A percentile compares a stretch with the other conserved stretches of the same genome.
Conservation (phyloP, 2,329 filamentous ascomycete genomes). For the Alternaria rosae region DNA sequence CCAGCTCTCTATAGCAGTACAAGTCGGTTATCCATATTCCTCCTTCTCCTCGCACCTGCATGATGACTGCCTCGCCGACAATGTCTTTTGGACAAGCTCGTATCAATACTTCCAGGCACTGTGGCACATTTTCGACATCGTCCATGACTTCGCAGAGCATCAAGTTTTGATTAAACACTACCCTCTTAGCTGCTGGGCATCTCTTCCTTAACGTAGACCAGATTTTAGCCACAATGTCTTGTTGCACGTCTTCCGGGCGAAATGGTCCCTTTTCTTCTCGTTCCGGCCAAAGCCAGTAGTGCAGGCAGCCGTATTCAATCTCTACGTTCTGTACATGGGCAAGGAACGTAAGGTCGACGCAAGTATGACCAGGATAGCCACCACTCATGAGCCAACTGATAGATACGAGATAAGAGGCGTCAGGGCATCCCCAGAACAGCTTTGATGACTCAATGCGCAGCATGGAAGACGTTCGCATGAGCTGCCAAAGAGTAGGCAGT, state of each 20-base stretch:
- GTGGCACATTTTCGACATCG: constrained; percentile 7
- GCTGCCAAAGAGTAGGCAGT: constrained; percentile 21
- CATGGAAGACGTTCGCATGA: constrained; percentile 19
- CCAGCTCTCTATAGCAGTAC: background rate
- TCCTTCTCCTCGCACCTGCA: background rate
- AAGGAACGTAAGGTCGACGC: constrained; percentile 17
- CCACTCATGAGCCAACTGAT: constrained; percentile 16
- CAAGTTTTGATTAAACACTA: constrained; percentile 20
- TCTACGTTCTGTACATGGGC: constrained; percentile 21
- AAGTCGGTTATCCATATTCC: background rate
- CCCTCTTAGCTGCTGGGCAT: constrained; percentile 17
- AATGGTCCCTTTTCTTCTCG: background rate
- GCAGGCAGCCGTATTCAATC: constrained; percentile 15
- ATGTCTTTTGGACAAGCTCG: constrained; percentile 13
- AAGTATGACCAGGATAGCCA: constrained; percentile 17
- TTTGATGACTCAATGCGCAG: constrained; percentile 27
- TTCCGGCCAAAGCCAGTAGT: background rate
- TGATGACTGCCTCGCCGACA: background rate
- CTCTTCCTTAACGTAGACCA: constrained; percentile 14
- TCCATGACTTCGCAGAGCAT: background rate
- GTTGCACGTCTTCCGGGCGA: background rate
- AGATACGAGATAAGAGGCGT: constrained; percentile 15
- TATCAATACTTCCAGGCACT: constrained; percentile 9
- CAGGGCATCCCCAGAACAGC: constrained; percentile 21
- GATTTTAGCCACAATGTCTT: constrained; percentile 8